A percentile compares a stretch with the other conserved stretches of the same genome.
phyloP scores from a whole-genome alignment of 208 protist genomes.

The Crithidia acanthocephali region DNA sequence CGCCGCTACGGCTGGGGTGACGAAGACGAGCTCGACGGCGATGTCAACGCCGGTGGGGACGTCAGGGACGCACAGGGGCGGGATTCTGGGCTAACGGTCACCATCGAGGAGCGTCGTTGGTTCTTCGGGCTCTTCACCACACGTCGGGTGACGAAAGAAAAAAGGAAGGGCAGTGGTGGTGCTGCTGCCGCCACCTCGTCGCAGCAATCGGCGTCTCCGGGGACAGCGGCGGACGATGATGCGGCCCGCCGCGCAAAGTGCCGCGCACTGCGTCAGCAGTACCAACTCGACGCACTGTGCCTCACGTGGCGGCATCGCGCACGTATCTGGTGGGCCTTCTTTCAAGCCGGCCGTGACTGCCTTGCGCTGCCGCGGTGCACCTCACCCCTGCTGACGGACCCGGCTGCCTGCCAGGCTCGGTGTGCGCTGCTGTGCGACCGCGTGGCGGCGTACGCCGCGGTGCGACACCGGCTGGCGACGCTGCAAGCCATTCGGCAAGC shows the following conservation, averaged over 20 bases:
- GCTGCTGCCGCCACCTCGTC: too few relatives aligned
- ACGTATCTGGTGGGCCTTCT: slow-evolving; percentile 42
- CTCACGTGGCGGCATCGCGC: slow-evolving; percentile 54
- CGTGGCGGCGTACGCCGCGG: slow-evolving; percentile 55
- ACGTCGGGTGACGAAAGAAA: neutral
- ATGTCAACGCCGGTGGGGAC: neutral
- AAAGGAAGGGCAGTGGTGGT: neutral
- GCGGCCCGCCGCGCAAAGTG: slow-evolving; percentile 24
- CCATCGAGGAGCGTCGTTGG: slow-evolving; percentile 36
- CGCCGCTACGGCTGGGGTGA: slow-evolving; percentile 24
- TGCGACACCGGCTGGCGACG: slow-evolving; percentile 49
- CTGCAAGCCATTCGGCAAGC: slow-evolving; percentile 39
- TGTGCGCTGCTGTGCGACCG: slow-evolving; percentile 69
- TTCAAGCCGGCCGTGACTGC: slow-evolving; percentile 34
- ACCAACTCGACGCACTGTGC: slow-evolving; percentile 38
- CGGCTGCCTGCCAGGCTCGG: slow-evolving; percentile 46
- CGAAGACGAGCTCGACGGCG: slow-evolving; percentile 5
- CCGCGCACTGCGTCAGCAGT: slow-evolving; percentile 26
- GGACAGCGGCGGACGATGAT: slow-evolving; percentile 1
- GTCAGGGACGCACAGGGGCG: neutral
- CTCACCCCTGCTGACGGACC: slow-evolving; percentile 63
- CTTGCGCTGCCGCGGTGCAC: slow-evolving; percentile 34
- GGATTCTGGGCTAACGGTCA: neutral
- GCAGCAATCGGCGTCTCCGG: too few relatives aligned
- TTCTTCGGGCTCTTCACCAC: slow-evolving; percentile 42